A percentile compares a stretch with the other conserved stretches of the same genome.
These are phyloP conservation scores for Penicillium decumbens DNA, from an alignment of 2,329 filamentous ascomycete genomes.

Conservation along the genomic window DNA sequence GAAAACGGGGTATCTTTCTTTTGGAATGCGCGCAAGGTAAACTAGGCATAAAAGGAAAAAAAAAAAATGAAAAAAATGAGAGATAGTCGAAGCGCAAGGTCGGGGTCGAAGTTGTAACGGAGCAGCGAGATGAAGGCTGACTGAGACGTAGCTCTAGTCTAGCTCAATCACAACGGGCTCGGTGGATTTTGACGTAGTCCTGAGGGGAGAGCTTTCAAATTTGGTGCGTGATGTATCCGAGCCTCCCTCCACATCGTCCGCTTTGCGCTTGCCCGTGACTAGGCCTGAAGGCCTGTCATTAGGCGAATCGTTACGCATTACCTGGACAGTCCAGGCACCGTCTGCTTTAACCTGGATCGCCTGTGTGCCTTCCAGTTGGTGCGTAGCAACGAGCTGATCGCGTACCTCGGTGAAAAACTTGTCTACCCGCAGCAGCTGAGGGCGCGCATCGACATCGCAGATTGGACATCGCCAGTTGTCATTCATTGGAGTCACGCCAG, in stretches of 20 bases:
- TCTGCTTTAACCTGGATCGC: constrained; percentile 61
- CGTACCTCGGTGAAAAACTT: constrained; percentile 65
- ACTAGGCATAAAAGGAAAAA: not conserved
- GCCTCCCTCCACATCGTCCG: not conserved
- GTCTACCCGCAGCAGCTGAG: constrained; percentile 66
- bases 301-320: constrained; percentile 24
- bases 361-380: constrained; percentile 50
- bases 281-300: not conserved
- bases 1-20: constrained; percentile 12
- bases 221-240: constrained; percentile 16
- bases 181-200: not conserved
- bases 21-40: constrained; percentile 2
- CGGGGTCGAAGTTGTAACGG: not conserved
- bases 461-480: constrained; percentile 81
- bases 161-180: constrained; percentile 21
- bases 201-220: constrained; percentile 2
- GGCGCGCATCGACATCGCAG: constrained; percentile 72
- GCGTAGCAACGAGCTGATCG: constrained; percentile 47
- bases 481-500: constrained; percentile 40
- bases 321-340: constrained; percentile 60
- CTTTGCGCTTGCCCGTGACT: constrained; percentile 12
- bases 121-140: not conserved
- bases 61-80: not conserved
- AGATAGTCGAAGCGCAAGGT: not conserved
- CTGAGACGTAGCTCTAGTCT: constrained; percentile 5